phyloP scores from a whole-genome alignment of 495 filamentous ascomycete genomes.

The Parathielavia hyrcaniae region DNA sequence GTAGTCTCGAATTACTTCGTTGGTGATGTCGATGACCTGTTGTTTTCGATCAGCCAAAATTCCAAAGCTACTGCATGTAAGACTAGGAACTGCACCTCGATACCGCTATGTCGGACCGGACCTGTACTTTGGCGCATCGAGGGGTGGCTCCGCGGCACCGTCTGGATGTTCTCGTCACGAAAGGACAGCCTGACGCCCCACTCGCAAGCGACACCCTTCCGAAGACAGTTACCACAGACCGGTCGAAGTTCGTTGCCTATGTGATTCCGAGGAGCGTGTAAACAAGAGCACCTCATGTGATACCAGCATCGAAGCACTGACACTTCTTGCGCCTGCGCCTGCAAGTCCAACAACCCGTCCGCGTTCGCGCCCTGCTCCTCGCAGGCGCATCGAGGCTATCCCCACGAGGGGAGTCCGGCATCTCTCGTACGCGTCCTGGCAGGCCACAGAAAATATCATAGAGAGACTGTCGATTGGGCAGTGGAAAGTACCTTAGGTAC shows the following conservation, averaged over 20 bases:
- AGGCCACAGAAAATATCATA: no score
- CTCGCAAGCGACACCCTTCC: background rate
- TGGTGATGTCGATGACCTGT: background rate
- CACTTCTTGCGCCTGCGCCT: slow-evolving; percentile 5
- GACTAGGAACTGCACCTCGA: background rate
- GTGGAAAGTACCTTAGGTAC: no score
- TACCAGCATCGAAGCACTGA: background rate
- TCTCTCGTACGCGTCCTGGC: no score
- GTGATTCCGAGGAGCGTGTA: background rate
- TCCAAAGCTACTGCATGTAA: background rate
- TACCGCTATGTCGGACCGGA: background rate
- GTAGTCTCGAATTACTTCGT: slow-evolving; percentile 7
- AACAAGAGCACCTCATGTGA: background rate
- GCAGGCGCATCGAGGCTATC: background rate
- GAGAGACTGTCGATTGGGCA: no score
- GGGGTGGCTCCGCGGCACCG: background rate
- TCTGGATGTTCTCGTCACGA: slow-evolving; percentile 3
- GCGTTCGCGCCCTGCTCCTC: background rate
- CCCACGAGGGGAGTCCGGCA: no score
- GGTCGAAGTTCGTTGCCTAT: background rate
- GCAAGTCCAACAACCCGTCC: background rate
- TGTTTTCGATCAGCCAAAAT: background rate
- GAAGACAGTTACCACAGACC: background rate
- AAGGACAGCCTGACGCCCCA: slow-evolving; percentile 8
- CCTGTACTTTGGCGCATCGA: background rate